Conservation (phyloP, 2,329 filamentous ascomycete genomes). For the Penicillium nordicum region DNA sequence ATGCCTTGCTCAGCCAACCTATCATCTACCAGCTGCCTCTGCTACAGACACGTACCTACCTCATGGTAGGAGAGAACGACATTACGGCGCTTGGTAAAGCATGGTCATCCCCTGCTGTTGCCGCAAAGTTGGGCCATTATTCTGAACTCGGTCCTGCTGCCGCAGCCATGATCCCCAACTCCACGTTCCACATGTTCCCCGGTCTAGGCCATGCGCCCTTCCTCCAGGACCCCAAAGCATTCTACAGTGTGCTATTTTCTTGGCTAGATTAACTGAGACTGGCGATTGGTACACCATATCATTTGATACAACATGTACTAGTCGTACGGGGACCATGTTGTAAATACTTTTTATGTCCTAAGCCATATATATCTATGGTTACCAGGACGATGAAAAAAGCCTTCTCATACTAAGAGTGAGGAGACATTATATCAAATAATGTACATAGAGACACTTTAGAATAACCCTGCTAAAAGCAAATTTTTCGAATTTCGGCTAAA, state of each 20-base stretch:
- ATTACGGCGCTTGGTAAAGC: conserved; percentile 13
- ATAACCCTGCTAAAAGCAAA: neutral
- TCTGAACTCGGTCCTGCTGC: conserved; percentile 10
- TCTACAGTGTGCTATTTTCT: conserved; percentile 7
- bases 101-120: conserved; percentile 7
- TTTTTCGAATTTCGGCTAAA: neutral
- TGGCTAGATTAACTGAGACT: neutral
- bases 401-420: neutral
- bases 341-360: neutral
- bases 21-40: conserved; percentile 12
- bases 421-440: neutral
- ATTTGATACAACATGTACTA: neutral
- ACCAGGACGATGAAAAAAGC: neutral
- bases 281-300: neutral
- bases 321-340: too few species aligned
- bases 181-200: conserved; percentile 14
- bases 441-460: neutral
- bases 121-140: conserved; percentile 10
- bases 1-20: conserved; percentile 13
- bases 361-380: neutral
- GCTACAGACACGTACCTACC: conserved; percentile 13
- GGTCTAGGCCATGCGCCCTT: conserved; percentile 17
- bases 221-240: conserved; percentile 12
- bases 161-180: conserved; percentile 13
- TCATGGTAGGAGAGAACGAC: conserved; percentile 13